Evolutionary conservation across 192 early-diverging fungal species (phyloP), one percentile per base, ranked within the genome.

Genomic region (Geosiphon pyriformis): DNA sequence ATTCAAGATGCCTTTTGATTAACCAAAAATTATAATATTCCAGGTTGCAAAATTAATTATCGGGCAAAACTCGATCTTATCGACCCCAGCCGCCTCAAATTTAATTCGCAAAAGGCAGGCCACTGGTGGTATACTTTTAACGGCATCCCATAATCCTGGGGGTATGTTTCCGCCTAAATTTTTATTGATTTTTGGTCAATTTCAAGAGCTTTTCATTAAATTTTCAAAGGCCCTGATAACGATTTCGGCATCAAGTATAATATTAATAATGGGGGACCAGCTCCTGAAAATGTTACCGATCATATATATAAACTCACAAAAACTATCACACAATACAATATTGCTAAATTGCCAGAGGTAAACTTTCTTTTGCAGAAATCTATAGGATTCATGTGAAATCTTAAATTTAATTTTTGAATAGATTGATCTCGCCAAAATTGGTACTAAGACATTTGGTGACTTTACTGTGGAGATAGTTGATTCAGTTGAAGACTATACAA

Each of bases 221-320:
- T 10, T 25, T 10, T 49, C 17, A 47, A 48, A 77, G 76, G 96
- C 53, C 96, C 96, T 27, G 82, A 93, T 31, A 90, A 93, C 68
- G 96, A 98, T 77, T 98, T 98, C 85, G 96, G 96, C 56, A 95
- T 98, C 76, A 98, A 98, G 79, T 98, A 92, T 79, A 98, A 98
- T 78, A 88, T 89, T 67, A 80, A 83, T 82, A 98, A 96, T 76
- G 96, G 96, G 53, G 96, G 94, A 27, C 94, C 96, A 22, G 96
- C 96, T 29, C 94, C 96, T 12, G 96, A 98, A 74, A 72, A 74
- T n/a, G 87, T 98, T 49, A 98, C 96, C 2, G 87, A 98, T 74
- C 86, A 85, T 63, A 96, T 98, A 56, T 95, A 92, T 78, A 81
- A 86, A 66, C 83, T 88, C 55, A 86, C 94, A 17, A 89, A 89